Evolutionary conservation across 2,329 filamentous ascomycete species (phyloP).

Genomic region (Zymoseptoria ardabiliae): DNA sequence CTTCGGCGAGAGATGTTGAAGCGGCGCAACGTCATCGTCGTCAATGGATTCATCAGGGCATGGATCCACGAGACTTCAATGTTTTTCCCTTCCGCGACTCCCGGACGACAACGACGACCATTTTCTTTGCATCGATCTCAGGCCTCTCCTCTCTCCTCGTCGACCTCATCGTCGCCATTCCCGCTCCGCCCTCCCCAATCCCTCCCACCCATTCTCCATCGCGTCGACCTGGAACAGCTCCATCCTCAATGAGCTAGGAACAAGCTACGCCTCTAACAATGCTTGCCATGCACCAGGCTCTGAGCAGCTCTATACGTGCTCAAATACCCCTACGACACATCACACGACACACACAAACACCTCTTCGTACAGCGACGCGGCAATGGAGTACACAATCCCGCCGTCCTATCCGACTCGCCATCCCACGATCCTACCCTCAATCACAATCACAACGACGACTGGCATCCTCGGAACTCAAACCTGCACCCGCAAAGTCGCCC

Average conservation of each 20-base stretch:
- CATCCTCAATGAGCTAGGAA: constrained; percentile 16
- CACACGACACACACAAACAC: not conserved
- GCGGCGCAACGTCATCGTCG: not conserved
- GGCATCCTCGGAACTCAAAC: constrained; percentile 9
- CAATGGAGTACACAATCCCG: not conserved
- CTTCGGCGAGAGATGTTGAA: not conserved
- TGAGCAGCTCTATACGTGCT: constrained; percentile 14
- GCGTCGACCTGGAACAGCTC: not conserved
- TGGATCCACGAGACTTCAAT: not conserved
- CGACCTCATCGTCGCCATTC: not conserved
- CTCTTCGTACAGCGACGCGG: not conserved
- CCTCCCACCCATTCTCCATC: not conserved
- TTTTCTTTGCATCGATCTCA: not conserved
- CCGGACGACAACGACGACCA: not conserved
- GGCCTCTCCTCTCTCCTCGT: not conserved
- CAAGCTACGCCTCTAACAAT: constrained; percentile 5
- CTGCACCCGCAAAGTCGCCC: not conserved
- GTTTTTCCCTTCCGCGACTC: not conserved
- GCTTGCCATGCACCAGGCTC: constrained; percentile 17
- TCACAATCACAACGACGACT: constrained; percentile 15
- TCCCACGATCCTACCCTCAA: constrained; percentile 9
- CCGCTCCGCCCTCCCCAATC: not conserved
- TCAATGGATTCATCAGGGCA: not conserved
- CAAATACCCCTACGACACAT: not conserved
- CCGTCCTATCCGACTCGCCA: constrained; percentile 9